Percentiles rank a stretch among this genome's conserved stretches.
phyloP scores from a whole-genome alignment of 2,329 filamentous ascomycete genomes.

The Xylaria digitata region DNA sequence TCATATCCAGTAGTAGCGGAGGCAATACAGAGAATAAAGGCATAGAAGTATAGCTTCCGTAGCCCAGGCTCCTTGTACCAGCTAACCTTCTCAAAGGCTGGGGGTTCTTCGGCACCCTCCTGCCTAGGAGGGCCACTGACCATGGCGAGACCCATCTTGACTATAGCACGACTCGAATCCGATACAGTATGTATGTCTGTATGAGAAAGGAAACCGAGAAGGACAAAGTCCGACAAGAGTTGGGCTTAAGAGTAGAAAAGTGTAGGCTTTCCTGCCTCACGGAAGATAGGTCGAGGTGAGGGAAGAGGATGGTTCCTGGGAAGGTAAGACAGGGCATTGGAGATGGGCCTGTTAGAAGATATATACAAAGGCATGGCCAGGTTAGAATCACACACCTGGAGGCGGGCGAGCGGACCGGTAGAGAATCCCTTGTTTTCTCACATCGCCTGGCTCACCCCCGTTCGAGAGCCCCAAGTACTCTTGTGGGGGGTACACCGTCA shows the following conservation, averaged over 20 bases:
- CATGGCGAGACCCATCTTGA: constrained; percentile 40
- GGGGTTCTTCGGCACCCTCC: constrained; percentile 59
- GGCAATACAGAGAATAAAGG: constrained; percentile 62
- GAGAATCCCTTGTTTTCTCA: constrained; percentile 37
- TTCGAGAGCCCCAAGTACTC: constrained; percentile 39
- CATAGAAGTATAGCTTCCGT: constrained; percentile 66
- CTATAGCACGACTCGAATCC: constrained; percentile 12
- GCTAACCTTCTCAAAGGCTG: constrained; percentile 61
- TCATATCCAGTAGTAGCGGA: constrained; percentile 69
- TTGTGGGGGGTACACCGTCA: constrained; percentile 41
- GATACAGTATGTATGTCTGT: constrained; percentile 1
- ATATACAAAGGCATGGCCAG: constrained; percentile 41
- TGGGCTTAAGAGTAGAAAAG: constrained; percentile 1
- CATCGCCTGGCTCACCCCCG: constrained; percentile 30
- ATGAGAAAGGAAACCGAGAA: constrained; percentile 11
- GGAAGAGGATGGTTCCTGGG: constrained; percentile 15
- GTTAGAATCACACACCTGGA: constrained; percentile 35
- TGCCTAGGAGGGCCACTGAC: constrained; percentile 24
- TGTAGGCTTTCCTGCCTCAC: constrained; percentile 18
- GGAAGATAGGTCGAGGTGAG: constrained; percentile 16
- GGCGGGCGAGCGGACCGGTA: constrained; percentile 49
- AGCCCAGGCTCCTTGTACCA: constrained; percentile 68
- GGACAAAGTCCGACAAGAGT: constrained; percentile 11
- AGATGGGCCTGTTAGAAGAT: constrained; percentile 37
- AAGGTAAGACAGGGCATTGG: constrained; percentile 22